phyloP scores from a whole-genome alignment of 768 basidiomycete genomes.

The Mycena capillaripes region DNA sequence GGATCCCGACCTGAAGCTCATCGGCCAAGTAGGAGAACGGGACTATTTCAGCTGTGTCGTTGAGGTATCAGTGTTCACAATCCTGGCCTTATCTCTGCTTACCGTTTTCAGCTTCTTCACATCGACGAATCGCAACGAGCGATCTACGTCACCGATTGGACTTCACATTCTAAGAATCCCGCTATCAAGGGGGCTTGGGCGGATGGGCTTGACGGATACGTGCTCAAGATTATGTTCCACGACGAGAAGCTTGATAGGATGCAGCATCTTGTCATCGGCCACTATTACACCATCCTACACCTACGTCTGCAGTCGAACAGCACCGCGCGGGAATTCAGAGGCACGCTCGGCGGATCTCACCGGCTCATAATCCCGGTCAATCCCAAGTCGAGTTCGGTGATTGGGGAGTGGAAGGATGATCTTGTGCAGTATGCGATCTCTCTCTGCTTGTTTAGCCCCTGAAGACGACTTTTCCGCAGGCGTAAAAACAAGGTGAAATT shows the following conservation, averaged over 20 bases:
- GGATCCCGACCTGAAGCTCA: constrained; percentile 58
- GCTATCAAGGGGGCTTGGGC: constrained; percentile 54
- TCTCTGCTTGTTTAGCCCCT: not conserved
- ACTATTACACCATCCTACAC: constrained; percentile 63
- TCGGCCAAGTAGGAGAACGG: constrained; percentile 60
- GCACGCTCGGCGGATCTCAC: constrained; percentile 63
- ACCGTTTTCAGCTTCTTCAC: constrained; percentile 60
- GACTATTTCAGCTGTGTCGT: constrained; percentile 69
- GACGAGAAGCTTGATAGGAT: constrained; percentile 61
- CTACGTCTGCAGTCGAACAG: constrained; percentile 60
- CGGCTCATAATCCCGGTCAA: constrained; percentile 61
- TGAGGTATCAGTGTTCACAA: constrained; percentile 57
- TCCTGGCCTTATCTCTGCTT: not conserved
- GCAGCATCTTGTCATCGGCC: constrained; percentile 54
- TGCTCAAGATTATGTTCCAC: constrained; percentile 66
- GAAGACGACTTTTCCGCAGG: constrained; percentile 31
- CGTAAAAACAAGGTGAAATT: constrained; percentile 48
- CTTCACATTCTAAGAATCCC: constrained; percentile 60
- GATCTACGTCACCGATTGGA: constrained; percentile 79
- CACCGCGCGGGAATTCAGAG: constrained; percentile 50
- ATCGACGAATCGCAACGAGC: constrained; percentile 48
- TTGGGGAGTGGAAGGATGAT: constrained; percentile 53
- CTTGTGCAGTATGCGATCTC: constrained; percentile 55
- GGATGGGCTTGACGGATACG: constrained; percentile 59
- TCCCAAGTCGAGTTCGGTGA: constrained; percentile 47